Evolutionary conservation across 306 rosid species (phyloP), one percentile per base, ranked within the genome.

Genomic region (Rosa chinensis): DNA sequence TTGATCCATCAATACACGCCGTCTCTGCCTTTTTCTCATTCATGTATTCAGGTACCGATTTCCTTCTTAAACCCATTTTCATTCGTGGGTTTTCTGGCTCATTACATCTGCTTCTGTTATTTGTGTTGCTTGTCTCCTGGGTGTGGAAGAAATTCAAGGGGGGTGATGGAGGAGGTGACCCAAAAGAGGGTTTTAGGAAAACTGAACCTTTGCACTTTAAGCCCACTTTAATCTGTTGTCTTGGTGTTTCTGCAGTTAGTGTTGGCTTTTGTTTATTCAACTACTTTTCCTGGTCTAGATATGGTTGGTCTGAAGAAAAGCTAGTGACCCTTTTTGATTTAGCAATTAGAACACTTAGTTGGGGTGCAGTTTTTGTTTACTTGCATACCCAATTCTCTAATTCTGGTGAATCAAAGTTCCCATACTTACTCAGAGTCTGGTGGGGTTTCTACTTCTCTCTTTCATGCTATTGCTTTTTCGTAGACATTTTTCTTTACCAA

Each of bases 371-470:
- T 75, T 83, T 67, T 79, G 83, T 85, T 47, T 86, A 79, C 75
- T 80, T 92, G 74, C 67, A 81, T 45, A 45, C 80, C 72, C 78
- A 45, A 17, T 55, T 80, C 40, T 72, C 74, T 21, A 62, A 68
- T 77, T 63, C 75, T 3, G 71, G 75, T 43, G 83, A 67, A 52
- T 28, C 45, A 6, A 73, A 77, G 69, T 84, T 78, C 62, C 85
- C 89, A 5, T 14, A 37, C 50, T 72, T 78, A 52, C 78, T 92
- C 72, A 88, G 90, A 82, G 72, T 89, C 79, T 92, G 90, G 87
- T 85, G 83, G 89, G 78, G 91, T 88, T 83, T 75, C 42, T 90
- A 72, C 80, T 79, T 81, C 53, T 78, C 80, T 76, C 53, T 90
- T 55, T 89, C 86, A 53, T 88, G 77, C 70, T 89, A 73, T 82